Evolutionary conservation across 106 monocot species (phyloP).

Genomic region (Dendrobium huoshanense): DNA sequence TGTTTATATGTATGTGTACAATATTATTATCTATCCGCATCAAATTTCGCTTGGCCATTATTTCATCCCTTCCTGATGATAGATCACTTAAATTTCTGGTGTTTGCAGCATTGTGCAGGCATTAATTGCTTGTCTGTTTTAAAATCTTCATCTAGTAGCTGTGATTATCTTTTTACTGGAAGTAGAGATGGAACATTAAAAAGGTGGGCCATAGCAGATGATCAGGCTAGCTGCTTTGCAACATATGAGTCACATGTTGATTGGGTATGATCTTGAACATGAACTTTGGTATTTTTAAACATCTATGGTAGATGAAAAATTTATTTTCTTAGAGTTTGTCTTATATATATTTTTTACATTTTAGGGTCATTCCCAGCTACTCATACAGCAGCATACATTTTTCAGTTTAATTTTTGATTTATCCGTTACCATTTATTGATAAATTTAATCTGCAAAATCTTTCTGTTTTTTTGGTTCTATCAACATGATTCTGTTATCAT

Average conservation of each 20-base stretch:
- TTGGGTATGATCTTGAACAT: constrained; percentile 47
- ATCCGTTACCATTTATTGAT: not conserved
- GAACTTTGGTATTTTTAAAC: not conserved
- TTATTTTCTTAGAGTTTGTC: not conserved
- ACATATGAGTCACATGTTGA: constrained; percentile 98
- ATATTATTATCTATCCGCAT: not conserved
- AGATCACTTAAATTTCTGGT: not conserved
- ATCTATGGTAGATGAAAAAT: not conserved
- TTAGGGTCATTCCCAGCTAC: not conserved
- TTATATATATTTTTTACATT: not conserved
- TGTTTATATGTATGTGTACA: not conserved
- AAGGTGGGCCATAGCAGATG: constrained; percentile 68
- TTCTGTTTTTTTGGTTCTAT: not conserved
- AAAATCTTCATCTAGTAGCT: constrained; percentile 35
- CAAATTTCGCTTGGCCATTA: not conserved
- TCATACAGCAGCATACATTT: not conserved
- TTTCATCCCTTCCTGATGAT: not conserved
- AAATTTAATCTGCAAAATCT: not conserved
- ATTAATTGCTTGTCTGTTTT: constrained; percentile 78
- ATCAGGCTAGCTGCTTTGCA: constrained; percentile 62
- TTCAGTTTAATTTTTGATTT: not conserved
- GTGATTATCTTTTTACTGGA: constrained; percentile 89
- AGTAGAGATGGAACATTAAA: constrained; percentile 95
- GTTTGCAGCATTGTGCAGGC: constrained; percentile 88
- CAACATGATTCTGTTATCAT: not conserved